Base-by-base conservation (phyloP, 306 rosid genomes). In the Canavalia gladiata region DNA sequence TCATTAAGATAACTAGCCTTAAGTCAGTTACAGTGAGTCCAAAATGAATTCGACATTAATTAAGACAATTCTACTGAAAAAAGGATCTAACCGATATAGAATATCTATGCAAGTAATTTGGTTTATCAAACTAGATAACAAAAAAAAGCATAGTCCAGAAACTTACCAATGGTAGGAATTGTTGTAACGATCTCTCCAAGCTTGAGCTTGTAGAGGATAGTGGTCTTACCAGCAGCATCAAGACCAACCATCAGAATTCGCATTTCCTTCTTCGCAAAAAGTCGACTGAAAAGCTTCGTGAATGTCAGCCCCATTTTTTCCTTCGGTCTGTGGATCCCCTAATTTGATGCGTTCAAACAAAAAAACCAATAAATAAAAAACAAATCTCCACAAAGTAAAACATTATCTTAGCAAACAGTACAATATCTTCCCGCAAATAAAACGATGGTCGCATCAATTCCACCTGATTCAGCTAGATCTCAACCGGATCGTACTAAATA, bases 211-310 rank as follows among this genome's bases (percentile, higher is more conserved):
- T 96, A 96, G 68, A 96, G 94, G 70, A 96, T 96, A 71, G 99
- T 96, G 56, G 99, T 96, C 94, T 96, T 96, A 93, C 99, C 99
- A 82, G 99, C 99, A 4, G 99, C 99, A 82, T 96, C 99, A 71
- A 96, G 99, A 92, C 99, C 99, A 46, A 96, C 99, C 99, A 96
- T 96, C 87, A 96, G 91, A 86, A 96, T 96, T 84, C 99, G 84
- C 99, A 96, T 96, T 87, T 96, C 99, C 78, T 90, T 96, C 97
- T 96, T 96, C 82, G 99, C 98, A 41, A 96, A 96, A 31, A 96
- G 98, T 90, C 99, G 89, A 86, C 97, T 96, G 87, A 96, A 96
- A 57, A 96, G 97, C 91, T 96, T 96, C 41, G 99, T 92, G 91
- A 96, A 96, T 63, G 99, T 94, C 80, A 96, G 85, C 89, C 99